phyloP scores from a whole-genome alignment of 768 basidiomycete species.

The Fomitopsis serialis region DNA sequence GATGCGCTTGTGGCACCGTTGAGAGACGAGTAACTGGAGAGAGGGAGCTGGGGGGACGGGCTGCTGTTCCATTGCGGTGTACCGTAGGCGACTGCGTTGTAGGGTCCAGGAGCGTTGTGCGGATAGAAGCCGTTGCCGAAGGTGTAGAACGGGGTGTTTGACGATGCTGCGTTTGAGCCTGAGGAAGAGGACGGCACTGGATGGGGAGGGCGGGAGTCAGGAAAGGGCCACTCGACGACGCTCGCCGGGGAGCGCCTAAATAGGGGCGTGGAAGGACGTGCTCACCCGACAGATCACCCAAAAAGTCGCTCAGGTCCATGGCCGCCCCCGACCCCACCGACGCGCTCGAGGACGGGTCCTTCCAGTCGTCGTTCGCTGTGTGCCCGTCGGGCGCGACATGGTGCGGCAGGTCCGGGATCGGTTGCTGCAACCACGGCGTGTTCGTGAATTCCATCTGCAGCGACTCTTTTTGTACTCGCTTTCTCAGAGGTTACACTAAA shows the following conservation, averaged over 20 bases:
- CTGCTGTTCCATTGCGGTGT: conserved; percentile 40
- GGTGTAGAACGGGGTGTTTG: conserved; percentile 31
- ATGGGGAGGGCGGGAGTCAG: conserved; percentile 6
- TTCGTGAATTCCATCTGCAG: conserved; percentile 43
- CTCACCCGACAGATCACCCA: conserved; percentile 41
- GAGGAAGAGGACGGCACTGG: conserved; percentile 33
- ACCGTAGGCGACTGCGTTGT: conserved; percentile 50
- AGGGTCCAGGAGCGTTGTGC: conserved; percentile 37
- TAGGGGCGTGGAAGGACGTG: conserved; percentile 13
- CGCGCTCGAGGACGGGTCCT: conserved; percentile 27
- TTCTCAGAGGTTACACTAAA: conserved; percentile 38
- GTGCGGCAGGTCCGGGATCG: conserved; percentile 19
- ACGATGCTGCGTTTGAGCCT: conserved; percentile 35
- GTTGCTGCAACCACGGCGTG: conserved; percentile 36
- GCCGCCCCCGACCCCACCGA: conserved; percentile 21
- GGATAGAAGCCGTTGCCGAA: conserved; percentile 32
- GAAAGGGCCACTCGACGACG: conserved; percentile 7
- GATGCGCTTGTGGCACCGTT: conserved; percentile 61
- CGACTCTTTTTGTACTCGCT: conserved; percentile 36
- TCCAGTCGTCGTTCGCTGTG: conserved; percentile 21
- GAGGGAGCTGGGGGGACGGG: conserved; percentile 39
- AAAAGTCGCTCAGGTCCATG: conserved; percentile 39
- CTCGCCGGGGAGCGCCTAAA: conserved; percentile 9
- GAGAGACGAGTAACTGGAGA: conserved; percentile 72
- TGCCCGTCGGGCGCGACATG: conserved; percentile 16